These are phyloP conservation scores for Plasmodium vinckei DNA, from an alignment of 169 alveolate species.

Conservation along the genomic window DNA sequence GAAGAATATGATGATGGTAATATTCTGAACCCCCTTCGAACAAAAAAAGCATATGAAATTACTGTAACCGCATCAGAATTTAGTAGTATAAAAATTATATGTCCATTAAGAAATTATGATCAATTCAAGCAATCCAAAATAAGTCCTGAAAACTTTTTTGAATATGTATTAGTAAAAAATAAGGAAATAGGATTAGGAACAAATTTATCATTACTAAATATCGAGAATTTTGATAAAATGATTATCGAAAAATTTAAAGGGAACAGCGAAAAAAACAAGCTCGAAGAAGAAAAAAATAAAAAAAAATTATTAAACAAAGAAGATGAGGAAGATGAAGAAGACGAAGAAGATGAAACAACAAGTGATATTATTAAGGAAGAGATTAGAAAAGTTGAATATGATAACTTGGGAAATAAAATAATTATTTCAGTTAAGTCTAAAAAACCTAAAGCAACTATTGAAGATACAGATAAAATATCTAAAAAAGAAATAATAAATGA, in stretches of 20 bases:
- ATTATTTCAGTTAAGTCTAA: constrained; percentile 23
- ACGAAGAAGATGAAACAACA: neutral
- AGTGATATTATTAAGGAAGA: neutral
- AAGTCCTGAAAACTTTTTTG: constrained; percentile 69
- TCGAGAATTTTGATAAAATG: too few relatives aligned
- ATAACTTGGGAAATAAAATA: constrained; percentile 51
- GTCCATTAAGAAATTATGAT: constrained; percentile 43
- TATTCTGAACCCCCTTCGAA: constrained; percentile 42
- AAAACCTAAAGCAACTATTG: constrained; percentile 67
- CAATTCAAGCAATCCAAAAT: constrained; percentile 58
- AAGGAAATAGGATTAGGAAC: neutral
- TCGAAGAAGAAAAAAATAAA: constrained; percentile 1
- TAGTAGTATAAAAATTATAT: constrained; percentile 24
- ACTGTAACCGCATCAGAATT: constrained; percentile 52
- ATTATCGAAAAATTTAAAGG: too few relatives aligned
- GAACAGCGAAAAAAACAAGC: neutral
- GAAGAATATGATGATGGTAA: constrained; percentile 8
- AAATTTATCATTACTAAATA: too few relatives aligned
- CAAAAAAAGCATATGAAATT: constrained; percentile 48
- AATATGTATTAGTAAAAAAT: constrained; percentile 34
- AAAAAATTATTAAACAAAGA: neutral
- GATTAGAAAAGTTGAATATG: constrained; percentile 23
- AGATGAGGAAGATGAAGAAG: neutral
- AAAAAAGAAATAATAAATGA: neutral
- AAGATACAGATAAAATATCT: constrained; percentile 6